These are phyloP conservation scores for Hanseniaspora uvarum DNA, from an alignment of 1,139 yeast genomes.

Conservation along the genomic window DNA sequence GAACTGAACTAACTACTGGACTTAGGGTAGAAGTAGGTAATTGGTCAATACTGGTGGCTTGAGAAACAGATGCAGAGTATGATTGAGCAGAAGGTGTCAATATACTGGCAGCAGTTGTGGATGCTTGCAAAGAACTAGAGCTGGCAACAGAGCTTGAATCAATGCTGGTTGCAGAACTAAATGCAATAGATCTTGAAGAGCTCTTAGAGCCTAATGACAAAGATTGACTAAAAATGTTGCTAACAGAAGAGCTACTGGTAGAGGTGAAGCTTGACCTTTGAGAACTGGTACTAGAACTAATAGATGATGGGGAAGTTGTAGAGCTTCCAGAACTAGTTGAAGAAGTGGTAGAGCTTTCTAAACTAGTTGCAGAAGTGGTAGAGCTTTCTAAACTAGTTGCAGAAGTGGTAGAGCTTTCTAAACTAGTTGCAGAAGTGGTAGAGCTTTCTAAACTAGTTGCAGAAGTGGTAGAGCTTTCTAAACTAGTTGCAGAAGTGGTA, in stretches of 20 bases:
- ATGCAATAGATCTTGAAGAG: neutral
- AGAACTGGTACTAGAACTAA: neutral
- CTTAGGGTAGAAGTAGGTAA: constrained; percentile 16
- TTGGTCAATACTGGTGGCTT: neutral
- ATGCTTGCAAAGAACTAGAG: constrained; percentile 2
- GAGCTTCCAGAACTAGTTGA: neutral
- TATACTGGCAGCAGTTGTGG: neutral
- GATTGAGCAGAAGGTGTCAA: constrained; percentile 5
- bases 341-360: no score
- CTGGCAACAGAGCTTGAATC: constrained; percentile 6
- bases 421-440: no score
- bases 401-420: no score
- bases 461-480: no score
- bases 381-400: neutral
- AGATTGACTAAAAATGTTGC: constrained; percentile 13
- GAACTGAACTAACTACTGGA: neutral
- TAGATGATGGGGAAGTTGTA: neutral
- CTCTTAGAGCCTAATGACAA: constrained; percentile 1
- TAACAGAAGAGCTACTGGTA: neutral
- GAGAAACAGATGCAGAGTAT: neutral
- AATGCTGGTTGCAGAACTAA: constrained; percentile 3
- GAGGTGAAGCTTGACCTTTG: neutral
- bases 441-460: neutral
- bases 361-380: no score
- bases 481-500: no score